phyloP scores from a whole-genome alignment of 2,329 filamentous ascomycete species.

The Bipolaris victoriae region DNA sequence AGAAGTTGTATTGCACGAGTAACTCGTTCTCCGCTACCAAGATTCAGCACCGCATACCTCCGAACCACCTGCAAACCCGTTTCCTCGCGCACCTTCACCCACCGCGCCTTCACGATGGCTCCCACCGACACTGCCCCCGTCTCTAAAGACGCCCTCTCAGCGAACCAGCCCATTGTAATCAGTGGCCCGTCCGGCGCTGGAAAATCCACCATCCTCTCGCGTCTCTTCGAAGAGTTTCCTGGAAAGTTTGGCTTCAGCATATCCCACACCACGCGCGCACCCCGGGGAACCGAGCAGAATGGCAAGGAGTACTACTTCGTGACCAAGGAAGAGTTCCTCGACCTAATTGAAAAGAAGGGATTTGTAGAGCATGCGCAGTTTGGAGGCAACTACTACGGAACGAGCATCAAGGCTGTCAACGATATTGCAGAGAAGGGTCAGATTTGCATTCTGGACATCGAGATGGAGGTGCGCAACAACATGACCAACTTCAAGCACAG shows the following conservation, averaged over 20 bases:
- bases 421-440: constrained; percentile 72
- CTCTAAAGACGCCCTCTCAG: constrained; percentile 28
- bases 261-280: constrained; percentile 77
- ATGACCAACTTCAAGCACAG: not conserved
- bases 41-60: constrained; percentile 1
- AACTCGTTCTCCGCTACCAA: constrained; percentile 10
- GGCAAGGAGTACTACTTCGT: constrained; percentile 82
- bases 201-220: constrained; percentile 79
- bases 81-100: constrained; percentile 12
- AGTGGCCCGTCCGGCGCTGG: constrained; percentile 80
- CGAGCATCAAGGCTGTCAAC: constrained; percentile 77
- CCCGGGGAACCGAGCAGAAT: constrained; percentile 75
- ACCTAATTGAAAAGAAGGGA: constrained; percentile 63
- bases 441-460: constrained; percentile 89
- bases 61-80: constrained; percentile 5
- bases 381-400: constrained; percentile 86
- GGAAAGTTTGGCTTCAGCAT: constrained; percentile 69
- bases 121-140: constrained; percentile 24
- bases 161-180: constrained; percentile 69
- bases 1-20: constrained; percentile 2
- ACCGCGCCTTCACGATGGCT: constrained; percentile 31
- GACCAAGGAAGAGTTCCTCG: constrained; percentile 55
- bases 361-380: constrained; percentile 92
- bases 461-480: constrained; percentile 77
- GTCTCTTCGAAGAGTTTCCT: constrained; percentile 70